A percentile compares a stretch with the other conserved stretches of the same genome.
Evolutionary conservation across 148 eudicot species (phyloP).

Genomic region (Gaultheria prostrata): DNA sequence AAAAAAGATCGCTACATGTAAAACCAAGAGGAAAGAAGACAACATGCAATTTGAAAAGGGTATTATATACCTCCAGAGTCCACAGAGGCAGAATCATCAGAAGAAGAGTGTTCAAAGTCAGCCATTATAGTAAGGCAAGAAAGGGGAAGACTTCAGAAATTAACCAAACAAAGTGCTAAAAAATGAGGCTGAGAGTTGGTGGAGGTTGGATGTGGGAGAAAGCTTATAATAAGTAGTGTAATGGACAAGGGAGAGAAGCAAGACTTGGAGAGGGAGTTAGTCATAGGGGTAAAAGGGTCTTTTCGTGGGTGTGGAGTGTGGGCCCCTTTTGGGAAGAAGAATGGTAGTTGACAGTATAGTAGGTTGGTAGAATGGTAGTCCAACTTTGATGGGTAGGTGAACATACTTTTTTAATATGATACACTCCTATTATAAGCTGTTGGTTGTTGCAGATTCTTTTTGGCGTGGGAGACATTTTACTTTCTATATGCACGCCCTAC

Average conservation of each 20-base stretch:
- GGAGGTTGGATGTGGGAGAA: background rate
- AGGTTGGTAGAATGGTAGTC: conserved; percentile 3
- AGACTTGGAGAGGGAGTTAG: background rate
- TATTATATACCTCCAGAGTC: conserved; percentile 25
- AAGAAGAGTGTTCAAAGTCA: conserved; percentile 5
- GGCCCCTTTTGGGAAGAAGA: conserved; percentile 12
- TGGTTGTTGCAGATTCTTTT: background rate
- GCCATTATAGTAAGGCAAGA: conserved; percentile 5
- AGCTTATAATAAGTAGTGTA: background rate
- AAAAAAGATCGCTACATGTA: background rate
- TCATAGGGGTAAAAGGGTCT: background rate
- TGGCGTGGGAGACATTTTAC: background rate
- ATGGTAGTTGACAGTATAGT: conserved; percentile 19
- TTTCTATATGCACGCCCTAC: background rate
- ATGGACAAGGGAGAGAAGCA: background rate
- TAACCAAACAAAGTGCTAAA: background rate
- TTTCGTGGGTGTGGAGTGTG: background rate
- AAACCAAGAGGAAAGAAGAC: background rate
- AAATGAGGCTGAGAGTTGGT: background rate
- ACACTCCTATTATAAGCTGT: background rate
- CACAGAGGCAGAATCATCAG: conserved; percentile 14
- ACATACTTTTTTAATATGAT: background rate
- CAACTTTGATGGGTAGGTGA: conserved; percentile 26
- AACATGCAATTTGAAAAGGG: background rate
- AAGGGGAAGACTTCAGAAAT: background rate